Conservation (phyloP, 192 early-diverging fungal species). For the Pecoramyces ruminantium region DNA sequence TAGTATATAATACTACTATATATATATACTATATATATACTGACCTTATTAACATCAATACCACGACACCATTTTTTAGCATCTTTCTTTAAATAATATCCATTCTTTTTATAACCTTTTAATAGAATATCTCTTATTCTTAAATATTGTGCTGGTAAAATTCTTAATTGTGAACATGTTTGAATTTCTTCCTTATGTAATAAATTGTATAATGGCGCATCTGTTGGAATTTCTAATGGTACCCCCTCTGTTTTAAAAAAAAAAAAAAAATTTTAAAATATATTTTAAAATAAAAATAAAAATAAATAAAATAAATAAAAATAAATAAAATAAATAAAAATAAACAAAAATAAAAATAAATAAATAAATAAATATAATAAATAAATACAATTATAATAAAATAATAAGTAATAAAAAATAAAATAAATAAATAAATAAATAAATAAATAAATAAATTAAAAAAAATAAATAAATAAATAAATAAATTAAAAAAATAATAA, state of each 20-base stretch:
- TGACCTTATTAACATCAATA: neutral
- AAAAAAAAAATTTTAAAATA: too few species aligned
- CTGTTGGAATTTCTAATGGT: neutral
- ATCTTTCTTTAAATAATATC: neutral
- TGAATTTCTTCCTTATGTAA: neutral
- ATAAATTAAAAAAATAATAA: neutral
- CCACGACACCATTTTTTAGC: neutral
- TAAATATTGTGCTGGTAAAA: neutral
- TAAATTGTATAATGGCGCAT: neutral
- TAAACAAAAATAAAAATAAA: too few species aligned
- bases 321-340: too few species aligned
- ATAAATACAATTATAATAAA: too few species aligned
- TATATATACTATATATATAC: too few species aligned
- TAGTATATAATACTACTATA: too few species aligned
- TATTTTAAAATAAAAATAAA: too few species aligned
- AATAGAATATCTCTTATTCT: neutral
- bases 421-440: too few species aligned
- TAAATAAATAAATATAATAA: neutral
- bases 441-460: neutral
- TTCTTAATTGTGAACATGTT: neutral
- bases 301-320: too few species aligned
- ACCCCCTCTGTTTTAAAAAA: neutral
- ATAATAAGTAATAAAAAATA: too few species aligned
- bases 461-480: neutral
- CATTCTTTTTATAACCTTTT: neutral